A percentile compares a stretch with the other conserved stretches of the same genome.
phyloP scores from a whole-genome alignment of 352 stramenopile species.

The Phytophthora sansomeana region DNA sequence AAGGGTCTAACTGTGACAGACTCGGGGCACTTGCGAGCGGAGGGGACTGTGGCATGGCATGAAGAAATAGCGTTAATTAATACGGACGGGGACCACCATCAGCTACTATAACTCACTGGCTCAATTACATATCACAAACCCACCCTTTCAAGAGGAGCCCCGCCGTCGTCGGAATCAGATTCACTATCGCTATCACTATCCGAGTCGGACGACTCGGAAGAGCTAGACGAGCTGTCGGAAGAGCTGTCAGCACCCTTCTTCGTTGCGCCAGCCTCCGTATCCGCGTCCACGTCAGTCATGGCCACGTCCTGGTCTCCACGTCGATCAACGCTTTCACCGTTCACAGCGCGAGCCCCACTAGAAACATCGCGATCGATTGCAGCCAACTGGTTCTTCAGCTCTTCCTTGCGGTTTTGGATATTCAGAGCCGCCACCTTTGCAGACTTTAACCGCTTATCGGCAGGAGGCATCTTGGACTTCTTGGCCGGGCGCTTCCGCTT shows the following conservation, averaged over 20 bases:
- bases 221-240: conserved; percentile 78
- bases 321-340: conserved; percentile 30
- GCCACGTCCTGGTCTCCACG: conserved; percentile 54
- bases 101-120: conserved; percentile 47
- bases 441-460: conserved; percentile 82
- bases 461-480: conserved; percentile 58
- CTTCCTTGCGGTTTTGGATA: conserved; percentile 74
- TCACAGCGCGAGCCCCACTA: conserved; percentile 9
- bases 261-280: conserved; percentile 39
- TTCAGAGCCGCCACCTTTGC: conserved; percentile 85
- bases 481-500: conserved; percentile 82
- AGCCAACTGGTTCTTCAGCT: conserved; percentile 81
- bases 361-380: conserved; percentile 66
- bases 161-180: conserved; percentile 81
- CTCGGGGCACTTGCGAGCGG: conserved; percentile 61
- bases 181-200: conserved; percentile 90
- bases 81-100: conserved; percentile 29
- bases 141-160: conserved; percentile 85
- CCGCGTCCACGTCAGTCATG: conserved; percentile 59
- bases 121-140: conserved; percentile 73
- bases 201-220: conserved; percentile 84
- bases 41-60: conserved; percentile 57
- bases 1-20: conserved; percentile 54
- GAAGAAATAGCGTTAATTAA: conserved; percentile 42
- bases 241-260: conserved; percentile 53